Evolutionary conservation across 208 protist genomes (phyloP), one percentile per base, ranked within the genome.

Genomic region (Crithidia sp.): DNA sequence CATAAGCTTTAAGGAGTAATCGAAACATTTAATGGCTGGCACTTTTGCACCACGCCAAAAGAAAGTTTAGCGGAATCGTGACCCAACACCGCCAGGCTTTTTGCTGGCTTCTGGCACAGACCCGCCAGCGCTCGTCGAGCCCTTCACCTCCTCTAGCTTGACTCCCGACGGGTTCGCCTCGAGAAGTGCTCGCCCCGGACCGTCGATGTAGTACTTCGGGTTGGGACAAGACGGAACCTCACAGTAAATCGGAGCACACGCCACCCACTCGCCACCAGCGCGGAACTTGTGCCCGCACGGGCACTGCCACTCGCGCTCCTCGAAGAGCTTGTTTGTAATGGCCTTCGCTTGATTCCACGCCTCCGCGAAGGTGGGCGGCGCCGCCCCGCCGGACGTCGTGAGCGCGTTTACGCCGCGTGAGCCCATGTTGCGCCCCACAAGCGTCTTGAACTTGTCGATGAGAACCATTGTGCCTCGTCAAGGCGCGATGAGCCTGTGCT

Each of bases 191-290:
- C 92, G 76, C 12, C 92, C 92, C 43, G 92, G 90, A 7, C 92
- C 92, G 73, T 94, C 87, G 13, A 96, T 85, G 65, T 96, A 97
- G 67, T 92, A 97, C 69, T 93, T 94, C 40, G 89, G 90, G 65
- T 97, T 97, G 3, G 93, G 93, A 65, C 93, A 97, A 17, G 89
- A 92, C 0, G 93, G 93, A 4, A 94, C 93, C 75, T 97, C 93
- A 56, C 93, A 97, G 60, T 95, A 88, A 19, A 92, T 91, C 5
- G 93, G 93, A 4, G 89, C 79, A 40, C 87, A 92, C 3, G 89
- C 90, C 36, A 94, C 76, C 91, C 93, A 97, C 54, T 95, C 91
- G 17, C 90, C 93, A 16, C 83, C 67, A 16, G 90, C 90, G 43
- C 88, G 87, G 76, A 97, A 97, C 52, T 88, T 90, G 67, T 97